Percentiles rank a stretch among this genome's conserved stretches.
These are phyloP conservation scores for Camellia oleifera DNA, from an alignment of 179 eudicot genomes.

Conservation along the genomic window DNA sequence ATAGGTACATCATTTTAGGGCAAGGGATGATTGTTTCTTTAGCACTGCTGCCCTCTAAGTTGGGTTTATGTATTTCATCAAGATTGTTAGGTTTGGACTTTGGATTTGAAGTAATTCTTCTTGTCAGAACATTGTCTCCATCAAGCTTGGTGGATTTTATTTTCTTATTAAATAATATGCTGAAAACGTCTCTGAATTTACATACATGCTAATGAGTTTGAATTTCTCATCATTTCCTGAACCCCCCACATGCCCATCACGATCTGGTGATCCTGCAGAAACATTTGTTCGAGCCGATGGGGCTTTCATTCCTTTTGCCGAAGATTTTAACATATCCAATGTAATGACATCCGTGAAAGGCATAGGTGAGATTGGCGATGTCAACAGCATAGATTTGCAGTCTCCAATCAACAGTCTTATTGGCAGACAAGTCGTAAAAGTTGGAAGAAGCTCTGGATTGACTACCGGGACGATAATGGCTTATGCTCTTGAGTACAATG, in stretches of 20 bases:
- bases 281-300: constrained; percentile 77
- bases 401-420: constrained; percentile 44
- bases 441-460: constrained; percentile 61
- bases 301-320: constrained; percentile 66
- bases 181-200: neutral
- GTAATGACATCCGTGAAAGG: constrained; percentile 55
- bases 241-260: neutral
- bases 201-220: constrained; percentile 9
- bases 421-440: constrained; percentile 51
- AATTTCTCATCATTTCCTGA: neutral
- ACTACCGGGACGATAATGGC: constrained; percentile 63
- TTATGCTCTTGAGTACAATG: constrained; percentile 60
- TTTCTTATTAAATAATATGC: neutral
- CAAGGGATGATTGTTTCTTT: neutral
- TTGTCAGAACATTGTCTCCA: neutral
- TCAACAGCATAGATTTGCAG: constrained; percentile 47
- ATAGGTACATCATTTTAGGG: neutral
- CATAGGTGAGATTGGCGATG: constrained; percentile 48
- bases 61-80: neutral
- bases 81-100: neutral
- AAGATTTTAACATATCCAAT: constrained; percentile 45
- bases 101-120: neutral
- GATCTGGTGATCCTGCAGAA: constrained; percentile 34
- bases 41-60: neutral
- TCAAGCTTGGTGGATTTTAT: neutral